Evolutionary conservation across 1,139 yeast species (phyloP).

Genomic region (Sugiyamaella sp.): DNA sequence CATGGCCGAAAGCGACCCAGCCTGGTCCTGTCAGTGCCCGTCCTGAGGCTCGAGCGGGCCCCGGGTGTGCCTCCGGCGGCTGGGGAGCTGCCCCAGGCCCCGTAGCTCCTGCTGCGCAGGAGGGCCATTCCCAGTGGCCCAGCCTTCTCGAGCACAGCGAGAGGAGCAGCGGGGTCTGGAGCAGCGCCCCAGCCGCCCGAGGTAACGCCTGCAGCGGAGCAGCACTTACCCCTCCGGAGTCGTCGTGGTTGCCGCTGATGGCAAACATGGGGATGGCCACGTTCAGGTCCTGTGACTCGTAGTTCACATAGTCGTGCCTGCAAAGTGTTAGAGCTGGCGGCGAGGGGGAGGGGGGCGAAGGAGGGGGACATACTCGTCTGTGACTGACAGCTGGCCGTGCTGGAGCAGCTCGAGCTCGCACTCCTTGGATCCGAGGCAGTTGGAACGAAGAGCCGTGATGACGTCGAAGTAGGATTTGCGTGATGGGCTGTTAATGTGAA

Average conservation of each 20-base stretch:
- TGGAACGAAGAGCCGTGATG: constrained; percentile 65
- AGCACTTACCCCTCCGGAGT: constrained; percentile 72
- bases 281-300: constrained; percentile 87
- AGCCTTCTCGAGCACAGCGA: not conserved
- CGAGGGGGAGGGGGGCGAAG: not conserved
- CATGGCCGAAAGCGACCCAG: constrained; percentile 65
- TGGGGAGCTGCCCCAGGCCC: constrained; percentile 1
- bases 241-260: constrained; percentile 96
- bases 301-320: constrained; percentile 67
- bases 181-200: not conserved
- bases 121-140: too few species aligned
- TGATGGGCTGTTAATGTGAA: constrained; percentile 86
- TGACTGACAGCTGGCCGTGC: constrained; percentile 68
- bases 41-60: constrained; percentile 16
- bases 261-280: constrained; percentile 92
- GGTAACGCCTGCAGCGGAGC: too few species aligned
- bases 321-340: not conserved
- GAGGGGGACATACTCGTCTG: constrained; percentile 46
- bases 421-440: constrained; percentile 86
- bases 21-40: constrained; percentile 43
- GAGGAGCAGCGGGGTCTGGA: not conserved
- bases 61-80: constrained; percentile 7
- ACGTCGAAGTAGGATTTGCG: constrained; percentile 87
- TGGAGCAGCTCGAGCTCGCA: constrained; percentile 83
- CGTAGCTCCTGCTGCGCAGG: too few species aligned